Evolutionary conservation across 2,329 filamentous ascomycete species (phyloP), one percentile per base, ranked within the genome.

Genomic region (Diaporthe citriasiana): DNA sequence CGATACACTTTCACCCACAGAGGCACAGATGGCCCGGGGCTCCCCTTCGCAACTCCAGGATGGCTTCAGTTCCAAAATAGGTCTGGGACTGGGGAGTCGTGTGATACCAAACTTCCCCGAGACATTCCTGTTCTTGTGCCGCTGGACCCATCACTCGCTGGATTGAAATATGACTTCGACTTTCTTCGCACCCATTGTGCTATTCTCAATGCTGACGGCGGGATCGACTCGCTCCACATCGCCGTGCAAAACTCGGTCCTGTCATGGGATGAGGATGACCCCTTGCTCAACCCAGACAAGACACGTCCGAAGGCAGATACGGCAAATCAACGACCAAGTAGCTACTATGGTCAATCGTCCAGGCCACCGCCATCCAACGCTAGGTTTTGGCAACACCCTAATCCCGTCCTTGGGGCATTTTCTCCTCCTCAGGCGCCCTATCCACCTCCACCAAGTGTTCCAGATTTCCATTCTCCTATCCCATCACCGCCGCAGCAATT

Each of bases 281-380:
- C 33, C 33, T 35, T 9, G 33, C 33, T 35, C 33, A 9, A 35
- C 33, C 33, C 33, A 9, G 33, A 35, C 33, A 9, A 35, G 33
- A n/a, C 82, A 0, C 84, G 85, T 15, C 84, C 84, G 25, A 83
- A 84, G 2, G 82, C 84, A 42, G 81, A 83, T 25, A 83, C 83
- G 19, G 79, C 77, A 12, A 56, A 57, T 53, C 71, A 74, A 13
- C 74, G 85, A 25, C 84, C 84, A 4, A 74, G 78, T 30, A 84
- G 82, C 74, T 84, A 83, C 73, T 84, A 84, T 75, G 82, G 80
- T 45, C 77, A 79, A 45, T 66, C 78, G 19, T 76, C 81, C 30
- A 82, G 81, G 38, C 84, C 84, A 35, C 84, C 84, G 6, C 77
- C 80, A 7, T 78, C 85, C 19, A 83, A 83, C 51, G 76, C 81